A percentile compares a stretch with the other conserved stretches of the same genome.
Evolutionary conservation across 106 monocot genomes (phyloP).

Genomic region (Dendrobium chrysotoxum): DNA sequence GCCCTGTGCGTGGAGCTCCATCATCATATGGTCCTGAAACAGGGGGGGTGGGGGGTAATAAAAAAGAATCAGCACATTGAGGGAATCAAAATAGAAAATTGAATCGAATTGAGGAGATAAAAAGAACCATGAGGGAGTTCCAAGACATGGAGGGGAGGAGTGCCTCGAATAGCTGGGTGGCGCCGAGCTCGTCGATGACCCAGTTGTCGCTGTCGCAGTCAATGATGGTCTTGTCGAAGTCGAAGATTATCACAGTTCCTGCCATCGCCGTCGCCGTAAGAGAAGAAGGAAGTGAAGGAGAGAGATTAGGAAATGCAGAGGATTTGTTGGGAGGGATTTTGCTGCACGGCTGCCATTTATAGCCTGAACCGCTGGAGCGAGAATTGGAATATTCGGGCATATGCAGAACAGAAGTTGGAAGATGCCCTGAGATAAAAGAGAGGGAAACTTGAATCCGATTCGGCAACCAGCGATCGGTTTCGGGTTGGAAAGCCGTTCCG

Average conservation of each 20-base stretch:
- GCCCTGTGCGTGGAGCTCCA: constrained; percentile 39
- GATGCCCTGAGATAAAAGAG: background rate
- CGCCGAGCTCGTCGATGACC: constrained; percentile 63
- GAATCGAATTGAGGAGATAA: background rate
- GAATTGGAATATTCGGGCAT: background rate
- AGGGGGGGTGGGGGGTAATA: too few relatives aligned
- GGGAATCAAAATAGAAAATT: background rate
- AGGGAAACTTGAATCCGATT: background rate
- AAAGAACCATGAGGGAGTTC: constrained; percentile 52
- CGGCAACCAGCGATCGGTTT: too few relatives aligned
- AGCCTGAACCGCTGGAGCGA: background rate
- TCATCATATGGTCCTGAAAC: constrained; percentile 49
- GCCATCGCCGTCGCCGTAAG: constrained; percentile 25
- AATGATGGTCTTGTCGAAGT: constrained; percentile 92
- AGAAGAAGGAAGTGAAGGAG: background rate
- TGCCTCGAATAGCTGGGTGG: constrained; percentile 36
- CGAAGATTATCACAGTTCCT: constrained; percentile 57
- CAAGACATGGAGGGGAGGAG: constrained; percentile 66
- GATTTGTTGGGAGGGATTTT: background rate
- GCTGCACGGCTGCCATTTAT: background rate
- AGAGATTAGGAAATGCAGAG: background rate
- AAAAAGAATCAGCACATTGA: background rate
- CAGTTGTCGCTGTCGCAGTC: constrained; percentile 92
- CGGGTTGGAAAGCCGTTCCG: too few relatives aligned
- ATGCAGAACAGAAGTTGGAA: background rate